Evolutionary conservation across 2,329 filamentous ascomycete genomes (phyloP), one percentile per base, ranked within the genome.

Genomic region (Sarocladium brachiariae): DNA sequence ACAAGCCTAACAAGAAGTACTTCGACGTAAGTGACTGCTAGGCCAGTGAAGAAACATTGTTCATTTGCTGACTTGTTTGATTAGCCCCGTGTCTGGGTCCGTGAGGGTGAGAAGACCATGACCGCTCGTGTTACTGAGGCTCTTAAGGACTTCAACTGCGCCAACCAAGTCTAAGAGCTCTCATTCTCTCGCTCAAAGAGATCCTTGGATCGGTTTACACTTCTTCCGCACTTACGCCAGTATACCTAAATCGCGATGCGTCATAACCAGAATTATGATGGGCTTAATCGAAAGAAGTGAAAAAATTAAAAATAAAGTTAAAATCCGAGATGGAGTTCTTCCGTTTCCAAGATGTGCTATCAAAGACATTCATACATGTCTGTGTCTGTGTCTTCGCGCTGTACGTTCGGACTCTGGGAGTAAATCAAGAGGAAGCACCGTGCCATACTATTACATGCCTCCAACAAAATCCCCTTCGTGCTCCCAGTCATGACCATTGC

Each of bases 1-100:
- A 96, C 76, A 97, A 97, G 86, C 92, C 93, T 66, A 99, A 99
- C 84, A 99, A 99, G 88, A 97, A 96, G 77, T 85, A 77, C 76
- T 90, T 87, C 63, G 84, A 87, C 61, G 71, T 70, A 63, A 67
- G 68, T 66, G 54, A 50, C n/a, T n/a, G n/a, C n/a, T n/a, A n/a
- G n/a, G n/a, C 41, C 7, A 43, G 39, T n/a, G 34, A n/a, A 19
- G n/a, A 35, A 2, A 19, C 30, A 4, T 13, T 37, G 13, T n/a
- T 11, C 43, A 27, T 41, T 48, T 34, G 25, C 53, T 56, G 43
- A 55, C 53, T 23, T 23, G 16, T 23, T 46, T 51, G 50, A 57
- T 59, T 69, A 88, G 75, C 89, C 90, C 62, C 85, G 90, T 73
- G 89, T 96, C 67, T 96, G 91, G 92, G 89, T 96, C 56, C 87